A percentile compares a stretch with the other conserved stretches of the same genome.
Conservation (phyloP, 2,329 filamentous ascomycete genomes). For the Aplosporella prunicola region DNA sequence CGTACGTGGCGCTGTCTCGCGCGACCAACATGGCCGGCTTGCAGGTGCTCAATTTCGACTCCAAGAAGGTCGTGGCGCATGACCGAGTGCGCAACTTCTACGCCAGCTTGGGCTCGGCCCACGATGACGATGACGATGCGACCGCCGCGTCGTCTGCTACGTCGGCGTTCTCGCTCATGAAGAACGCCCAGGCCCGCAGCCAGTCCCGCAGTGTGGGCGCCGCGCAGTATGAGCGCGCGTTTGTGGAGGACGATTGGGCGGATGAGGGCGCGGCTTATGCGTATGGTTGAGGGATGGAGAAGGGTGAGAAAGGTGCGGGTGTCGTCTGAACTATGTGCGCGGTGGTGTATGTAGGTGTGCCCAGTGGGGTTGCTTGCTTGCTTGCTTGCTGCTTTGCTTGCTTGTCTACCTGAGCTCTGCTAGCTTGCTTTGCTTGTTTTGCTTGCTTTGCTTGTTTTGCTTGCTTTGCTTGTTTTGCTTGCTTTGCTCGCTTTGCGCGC, state of each 20-base stretch:
- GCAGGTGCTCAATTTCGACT: conserved; percentile 81
- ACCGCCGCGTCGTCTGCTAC: no score
- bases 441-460: no score
- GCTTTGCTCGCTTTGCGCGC: no score
- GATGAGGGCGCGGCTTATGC: conserved; percentile 11
- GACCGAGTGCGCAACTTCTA: conserved; percentile 81
- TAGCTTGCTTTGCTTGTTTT: no score
- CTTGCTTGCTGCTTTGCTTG: no score
- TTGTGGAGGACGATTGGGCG: conserved; percentile 15
- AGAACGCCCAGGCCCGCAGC: conserved; percentile 17
- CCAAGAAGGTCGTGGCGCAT: conserved; percentile 88
- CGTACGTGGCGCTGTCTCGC: conserved; percentile 91
- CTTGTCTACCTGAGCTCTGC: no score
- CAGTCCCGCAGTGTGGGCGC: conserved; percentile 13
- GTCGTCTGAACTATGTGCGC: no score
- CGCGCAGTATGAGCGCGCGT: conserved; percentile 22
- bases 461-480: no score
- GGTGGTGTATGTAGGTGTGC: no score
- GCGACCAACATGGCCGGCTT: conserved; percentile 80
- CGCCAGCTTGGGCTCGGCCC: conserved; percentile 65
- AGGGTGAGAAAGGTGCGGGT: no score
- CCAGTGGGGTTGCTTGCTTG: no score
- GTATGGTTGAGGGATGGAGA: conserved; percentile 4
- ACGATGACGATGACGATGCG: conserved; percentile 31
- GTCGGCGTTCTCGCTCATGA: no score